Evolutionary conservation across 1,139 yeast species (phyloP).

Genomic region (Suhomyces kunorum): DNA sequence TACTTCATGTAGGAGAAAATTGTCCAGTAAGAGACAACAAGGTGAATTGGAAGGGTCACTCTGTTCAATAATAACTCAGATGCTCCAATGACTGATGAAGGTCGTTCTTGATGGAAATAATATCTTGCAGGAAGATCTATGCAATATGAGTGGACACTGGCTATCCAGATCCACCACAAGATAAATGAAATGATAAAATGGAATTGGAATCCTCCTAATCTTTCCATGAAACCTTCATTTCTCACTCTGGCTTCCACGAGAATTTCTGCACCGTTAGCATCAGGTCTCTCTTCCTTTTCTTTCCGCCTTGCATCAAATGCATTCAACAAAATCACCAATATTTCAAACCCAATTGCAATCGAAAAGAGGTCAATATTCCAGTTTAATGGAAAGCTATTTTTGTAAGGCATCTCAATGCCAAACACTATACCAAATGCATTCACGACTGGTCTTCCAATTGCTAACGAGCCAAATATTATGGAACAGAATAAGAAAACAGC

Average conservation of each 20-base stretch:
- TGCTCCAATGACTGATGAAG: slow-evolving; percentile 5
- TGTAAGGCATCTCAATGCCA: slow-evolving; percentile 4
- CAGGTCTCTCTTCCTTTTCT: neutral
- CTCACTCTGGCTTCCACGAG: neutral
- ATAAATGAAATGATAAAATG: slow-evolving; percentile 1
- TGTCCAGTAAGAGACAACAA: slow-evolving; percentile 28
- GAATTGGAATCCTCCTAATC: neutral
- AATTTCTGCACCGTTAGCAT: neutral
- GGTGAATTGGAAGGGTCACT: slow-evolving; percentile 21
- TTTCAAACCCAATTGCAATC: slow-evolving; percentile 22
- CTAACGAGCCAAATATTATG: slow-evolving; percentile 33
- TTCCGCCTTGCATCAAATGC: slow-evolving; percentile 17
- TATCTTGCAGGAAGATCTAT: slow-evolving; percentile 27
- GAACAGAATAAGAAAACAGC: slow-evolving; percentile 53
- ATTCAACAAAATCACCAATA: slow-evolving; percentile 21
- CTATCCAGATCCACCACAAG: slow-evolving; percentile 26
- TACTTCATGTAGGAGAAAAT: slow-evolving; percentile 19
- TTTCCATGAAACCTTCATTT: slow-evolving; percentile 1
- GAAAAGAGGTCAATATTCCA: slow-evolving; percentile 14
- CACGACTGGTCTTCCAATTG: slow-evolving; percentile 44
- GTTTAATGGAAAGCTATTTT: slow-evolving; percentile 10
- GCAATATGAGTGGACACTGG: slow-evolving; percentile 26
- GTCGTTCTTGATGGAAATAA: slow-evolving; percentile 3
- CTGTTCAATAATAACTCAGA: slow-evolving; percentile 16
- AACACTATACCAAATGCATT: slow-evolving; percentile 11